Evolutionary conservation across 2,329 filamentous ascomycete species (phyloP), one percentile per base, ranked within the genome.

Genomic region (Venturiaceae sp.): DNA sequence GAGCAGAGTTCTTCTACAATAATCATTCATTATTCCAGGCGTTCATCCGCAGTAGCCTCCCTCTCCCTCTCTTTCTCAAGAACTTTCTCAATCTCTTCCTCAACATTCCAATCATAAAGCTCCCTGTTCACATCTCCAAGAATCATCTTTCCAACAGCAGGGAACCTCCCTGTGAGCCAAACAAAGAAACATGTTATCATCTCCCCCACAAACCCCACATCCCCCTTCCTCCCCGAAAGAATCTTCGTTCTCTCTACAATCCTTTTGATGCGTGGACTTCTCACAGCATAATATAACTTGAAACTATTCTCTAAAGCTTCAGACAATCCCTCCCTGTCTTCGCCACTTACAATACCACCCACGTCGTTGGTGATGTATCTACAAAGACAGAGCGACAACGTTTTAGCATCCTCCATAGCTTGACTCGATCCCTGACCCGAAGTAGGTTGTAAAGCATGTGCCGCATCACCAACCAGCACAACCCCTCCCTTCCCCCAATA

Each of bases 401-500:
- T 71, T 61, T 80, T 75, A 0, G 72, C 74, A 66, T 84, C 81
- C 64, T 84, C 81, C 11, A 84, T 64, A 0, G 78, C 81, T 66
- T 83, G 80, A 3, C 75, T 78, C 0, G 77, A 74, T 0, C 81
- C 82, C 65, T 83, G 81, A 1, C 80, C 80, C 0, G 75, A 76
- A 5, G 75, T 77, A 0, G 81, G 75, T 2, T 78, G 76, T 58
- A 83, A 69, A 0, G 80, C 80, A 67, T 84, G 81, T 0, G 80
- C 80, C 2, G 80, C 80, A 65, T 84, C 81, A 3, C 81, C 82
- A 2, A 83, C 67, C 1, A 84, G 67, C 4, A 84, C 71, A 2
- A 82, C 73, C 0, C 78, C 71, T 9, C 75, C 68, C 5, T 71
- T 66, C 21, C 72, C 70, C 79, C 79, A 82, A 19, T 69, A 71